phyloP scores from a whole-genome alignment of 306 rosid species.

The Mimosa pudica region DNA sequence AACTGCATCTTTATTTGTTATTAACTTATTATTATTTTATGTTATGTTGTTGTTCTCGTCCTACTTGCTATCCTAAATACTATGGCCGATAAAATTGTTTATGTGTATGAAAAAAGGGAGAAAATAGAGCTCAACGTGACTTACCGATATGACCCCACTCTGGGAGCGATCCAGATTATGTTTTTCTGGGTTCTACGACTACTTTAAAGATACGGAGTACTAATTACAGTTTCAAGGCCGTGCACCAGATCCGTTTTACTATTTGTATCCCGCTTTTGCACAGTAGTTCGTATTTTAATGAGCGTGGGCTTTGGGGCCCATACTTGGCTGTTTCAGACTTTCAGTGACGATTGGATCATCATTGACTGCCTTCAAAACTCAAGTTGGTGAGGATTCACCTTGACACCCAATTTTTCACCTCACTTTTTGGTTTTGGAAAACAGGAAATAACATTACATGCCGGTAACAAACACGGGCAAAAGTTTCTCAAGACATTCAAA shows the following conservation, averaged over 20 bases:
- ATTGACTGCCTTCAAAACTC: slow-evolving; percentile 22
- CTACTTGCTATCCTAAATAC: background rate
- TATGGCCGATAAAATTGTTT: background rate
- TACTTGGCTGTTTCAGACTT: slow-evolving; percentile 44
- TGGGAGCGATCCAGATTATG: background rate
- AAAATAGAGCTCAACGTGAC: background rate
- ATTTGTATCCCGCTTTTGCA: background rate
- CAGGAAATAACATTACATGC: too few species aligned
- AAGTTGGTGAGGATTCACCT: background rate
- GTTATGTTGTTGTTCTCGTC: background rate
- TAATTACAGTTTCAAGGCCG: background rate
- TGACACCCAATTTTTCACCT: slow-evolving; percentile 4
- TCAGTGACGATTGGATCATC: slow-evolving; percentile 31
- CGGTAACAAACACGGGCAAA: too few species aligned
- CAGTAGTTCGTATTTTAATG: background rate
- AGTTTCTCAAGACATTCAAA: too few species aligned
- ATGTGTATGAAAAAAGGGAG: background rate
- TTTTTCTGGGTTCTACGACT: background rate
- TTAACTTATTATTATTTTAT: background rate
- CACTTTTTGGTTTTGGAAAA: background rate
- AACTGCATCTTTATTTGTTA: background rate
- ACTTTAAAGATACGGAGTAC: too few species aligned
- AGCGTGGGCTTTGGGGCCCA: slow-evolving; percentile 9
- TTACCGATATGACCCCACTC: background rate
- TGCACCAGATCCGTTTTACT: background rate